phyloP scores from a whole-genome alignment of 768 basidiomycete genomes.

The Gloeopeniophorella convolvens region DNA sequence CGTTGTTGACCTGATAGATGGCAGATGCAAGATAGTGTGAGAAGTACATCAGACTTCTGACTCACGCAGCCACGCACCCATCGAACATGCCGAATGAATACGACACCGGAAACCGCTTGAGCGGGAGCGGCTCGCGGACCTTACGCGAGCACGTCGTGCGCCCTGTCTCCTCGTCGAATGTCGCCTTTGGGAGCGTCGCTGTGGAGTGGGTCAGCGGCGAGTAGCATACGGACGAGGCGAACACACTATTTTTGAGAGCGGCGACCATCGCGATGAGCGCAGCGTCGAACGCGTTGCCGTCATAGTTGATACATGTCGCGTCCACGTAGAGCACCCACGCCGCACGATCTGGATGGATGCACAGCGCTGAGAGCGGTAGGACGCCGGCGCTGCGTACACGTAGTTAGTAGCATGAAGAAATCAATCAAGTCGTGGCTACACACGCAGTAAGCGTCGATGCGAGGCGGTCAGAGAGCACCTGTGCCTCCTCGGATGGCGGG shows the following conservation, averaged over 20 bases:
- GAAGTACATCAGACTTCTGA: neutral
- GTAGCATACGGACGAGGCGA: neutral
- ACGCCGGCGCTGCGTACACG: conserved; percentile 51
- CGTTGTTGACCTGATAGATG: conserved; percentile 46
- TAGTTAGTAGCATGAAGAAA: neutral
- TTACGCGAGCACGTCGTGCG: conserved; percentile 57
- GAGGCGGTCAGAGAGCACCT: conserved; percentile 78
- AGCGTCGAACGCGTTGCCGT: conserved; percentile 93
- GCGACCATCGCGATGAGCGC: conserved; percentile 81
- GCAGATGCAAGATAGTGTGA: neutral
- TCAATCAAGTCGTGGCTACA: conserved; percentile 34
- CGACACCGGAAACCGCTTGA: conserved; percentile 41
- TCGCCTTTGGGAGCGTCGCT: conserved; percentile 71
- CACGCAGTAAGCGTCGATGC: conserved; percentile 67
- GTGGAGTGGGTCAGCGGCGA: neutral
- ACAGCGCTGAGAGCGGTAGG: conserved; percentile 60
- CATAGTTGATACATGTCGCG: conserved; percentile 93
- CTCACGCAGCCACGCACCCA: conserved; percentile 60
- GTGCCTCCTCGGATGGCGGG: conserved; percentile 91
- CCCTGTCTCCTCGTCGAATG: conserved; percentile 59
- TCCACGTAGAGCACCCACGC: conserved; percentile 96
- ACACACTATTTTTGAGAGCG: conserved; percentile 79
- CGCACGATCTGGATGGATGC: conserved; percentile 73
- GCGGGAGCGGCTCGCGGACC: conserved; percentile 38
- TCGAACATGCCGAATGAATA: conserved; percentile 80